Base-by-base conservation (phyloP, 441 rosid genomes). In the Manihot esculenta region DNA sequence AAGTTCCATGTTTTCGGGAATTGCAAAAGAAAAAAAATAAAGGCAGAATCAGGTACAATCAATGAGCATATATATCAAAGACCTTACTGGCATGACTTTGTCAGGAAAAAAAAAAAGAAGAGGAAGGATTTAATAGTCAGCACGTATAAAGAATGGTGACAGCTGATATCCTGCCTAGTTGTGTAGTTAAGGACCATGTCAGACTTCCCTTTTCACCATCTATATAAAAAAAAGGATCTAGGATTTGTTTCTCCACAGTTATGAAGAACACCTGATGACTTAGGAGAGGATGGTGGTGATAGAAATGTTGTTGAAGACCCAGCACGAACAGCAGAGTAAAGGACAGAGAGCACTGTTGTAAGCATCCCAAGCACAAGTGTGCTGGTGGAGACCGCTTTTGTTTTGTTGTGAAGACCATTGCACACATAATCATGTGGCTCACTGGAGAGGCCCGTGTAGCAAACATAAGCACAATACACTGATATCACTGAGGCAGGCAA, bases 401-500 rank as follows among this genome's bases (percentile, higher is more conserved):
- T 82, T 76, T 82, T 86, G 71, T 83, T 85, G 78, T 84, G 85
- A 59, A 95, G 97, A 70, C 97, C 99, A 81, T 95, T 95, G 88
- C 99, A 95, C 11, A 26, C 95, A 55, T 93, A 95, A 66, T 78
- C 88, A 68, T 78, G 89, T 11, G 99, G 99, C 82, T 95, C 99
- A 61, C 98, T 89, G 17, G 99, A 89, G 71, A 95, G 99, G 70
- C 91, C 99, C 66, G 96, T 95, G 82, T 78, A 95, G 88, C 99
- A 95, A 71, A 95, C 88, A 79, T 95, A 91, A 62, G 96, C 95
- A 82, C 98, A 93, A 68, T 95, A 95, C 65, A 89, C 81, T 4
- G 99, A 88, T 81, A 93, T 83, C 75, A 95, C 92, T 1, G 98
- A 88, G 61, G 99, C 98, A n/a, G 99, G 99, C 84, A 95, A 85